Conservation (phyloP, 2,329 filamentous ascomycete species). For the Aureobasidium sp. region DNA sequence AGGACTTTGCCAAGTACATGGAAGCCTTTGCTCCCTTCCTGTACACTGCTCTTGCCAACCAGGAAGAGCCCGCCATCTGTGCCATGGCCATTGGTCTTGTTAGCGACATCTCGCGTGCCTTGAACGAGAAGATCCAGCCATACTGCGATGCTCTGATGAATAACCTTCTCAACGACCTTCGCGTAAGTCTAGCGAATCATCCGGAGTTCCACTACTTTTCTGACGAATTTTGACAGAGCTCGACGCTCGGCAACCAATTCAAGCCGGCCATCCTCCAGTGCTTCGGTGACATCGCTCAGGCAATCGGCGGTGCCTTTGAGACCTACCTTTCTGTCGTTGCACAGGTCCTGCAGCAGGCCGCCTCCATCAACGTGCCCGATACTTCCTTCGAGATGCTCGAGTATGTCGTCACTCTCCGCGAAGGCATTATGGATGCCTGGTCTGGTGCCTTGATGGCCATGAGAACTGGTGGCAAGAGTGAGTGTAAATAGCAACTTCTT, state of each 20-base stretch:
- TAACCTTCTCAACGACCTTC: constrained; percentile 83
- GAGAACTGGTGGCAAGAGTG: constrained; percentile 65
- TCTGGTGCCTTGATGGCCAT: constrained; percentile 92
- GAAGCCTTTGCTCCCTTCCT: constrained; percentile 87
- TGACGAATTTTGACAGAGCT: constrained; percentile 50
- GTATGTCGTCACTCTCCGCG: constrained; percentile 88
- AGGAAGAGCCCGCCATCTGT: constrained; percentile 89
- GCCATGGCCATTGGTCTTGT: constrained; percentile 96
- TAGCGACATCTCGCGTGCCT: constrained; percentile 87
- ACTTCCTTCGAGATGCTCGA: constrained; percentile 87
- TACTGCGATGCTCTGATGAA: constrained; percentile 99
- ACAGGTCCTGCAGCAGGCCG: constrained; percentile 88
- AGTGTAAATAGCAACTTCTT: constrained; percentile 28
- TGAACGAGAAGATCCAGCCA: constrained; percentile 84
- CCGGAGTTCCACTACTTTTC: constrained; percentile 13
- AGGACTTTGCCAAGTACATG: constrained; percentile 96
- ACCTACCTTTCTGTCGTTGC: constrained; percentile 88
- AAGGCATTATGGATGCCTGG: constrained; percentile 99
- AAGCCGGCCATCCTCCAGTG: constrained; percentile 97
- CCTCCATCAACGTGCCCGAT: constrained; percentile 67
- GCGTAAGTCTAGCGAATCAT: constrained; percentile 47
- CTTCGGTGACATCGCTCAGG: constrained; percentile 94
- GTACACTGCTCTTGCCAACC: constrained; percentile 89
- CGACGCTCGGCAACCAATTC: constrained; percentile 86
- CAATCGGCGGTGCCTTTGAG: constrained; percentile 87